Evolutionary conservation across 2,329 filamentous ascomycete species (phyloP).

Genomic region (Tolypocladium inflatum): DNA sequence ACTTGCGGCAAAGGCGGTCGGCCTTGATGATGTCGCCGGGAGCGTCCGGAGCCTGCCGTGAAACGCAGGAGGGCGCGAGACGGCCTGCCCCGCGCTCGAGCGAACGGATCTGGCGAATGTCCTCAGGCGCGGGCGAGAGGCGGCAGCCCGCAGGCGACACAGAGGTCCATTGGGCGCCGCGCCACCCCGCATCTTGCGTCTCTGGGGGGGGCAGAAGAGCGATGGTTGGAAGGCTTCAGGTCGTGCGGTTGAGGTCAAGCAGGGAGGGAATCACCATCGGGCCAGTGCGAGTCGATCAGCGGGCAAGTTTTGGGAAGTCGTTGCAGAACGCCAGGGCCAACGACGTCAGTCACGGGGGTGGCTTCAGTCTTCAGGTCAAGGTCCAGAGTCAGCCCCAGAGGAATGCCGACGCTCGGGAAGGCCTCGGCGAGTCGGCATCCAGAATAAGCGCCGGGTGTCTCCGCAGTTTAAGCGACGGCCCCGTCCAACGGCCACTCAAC

Average conservation of each 20-base stretch:
- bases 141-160: background rate
- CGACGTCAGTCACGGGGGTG: background rate
- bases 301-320: background rate
- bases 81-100: background rate
- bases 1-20: background rate
- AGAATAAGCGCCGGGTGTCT: background rate
- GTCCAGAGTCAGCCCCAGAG: background rate
- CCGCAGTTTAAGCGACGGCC: background rate
- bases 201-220: background rate
- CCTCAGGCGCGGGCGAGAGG: background rate
- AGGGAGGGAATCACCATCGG: background rate
- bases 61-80: slow-evolving; percentile 1
- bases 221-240: background rate
- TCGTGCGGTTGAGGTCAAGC: background rate
- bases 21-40: background rate
- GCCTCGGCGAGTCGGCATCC: background rate
- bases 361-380: background rate
- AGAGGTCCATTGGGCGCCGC: background rate
- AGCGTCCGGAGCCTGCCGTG: background rate
- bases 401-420: background rate
- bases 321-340: background rate
- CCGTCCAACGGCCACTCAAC: too few relatives aligned
- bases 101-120: background rate
- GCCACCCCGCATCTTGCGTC: background rate
- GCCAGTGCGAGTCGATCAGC: background rate